Percentiles rank a stretch among this genome's conserved stretches.
Evolutionary conservation across 768 basidiomycete genomes (phyloP).

Genomic region (Mrakia gelida): DNA sequence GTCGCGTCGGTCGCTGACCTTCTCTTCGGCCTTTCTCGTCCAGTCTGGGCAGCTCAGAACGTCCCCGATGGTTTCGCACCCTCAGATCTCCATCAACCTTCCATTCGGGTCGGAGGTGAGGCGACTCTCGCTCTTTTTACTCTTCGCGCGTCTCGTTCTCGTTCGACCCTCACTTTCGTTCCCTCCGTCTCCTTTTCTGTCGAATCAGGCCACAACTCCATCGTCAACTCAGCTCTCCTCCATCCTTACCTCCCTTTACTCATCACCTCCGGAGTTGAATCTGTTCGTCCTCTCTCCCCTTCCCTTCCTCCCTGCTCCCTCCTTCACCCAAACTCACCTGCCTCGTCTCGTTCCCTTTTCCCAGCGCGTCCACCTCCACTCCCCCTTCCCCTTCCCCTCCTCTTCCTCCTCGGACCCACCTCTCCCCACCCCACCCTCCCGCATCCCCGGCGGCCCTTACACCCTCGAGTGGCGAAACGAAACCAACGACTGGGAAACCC

Average conservation of each 20-base stretch:
- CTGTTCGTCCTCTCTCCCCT: background rate
- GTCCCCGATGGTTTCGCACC: background rate
- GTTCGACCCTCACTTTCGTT: background rate
- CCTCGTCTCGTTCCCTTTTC: background rate
- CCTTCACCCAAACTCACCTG: background rate
- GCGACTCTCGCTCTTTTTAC: background rate
- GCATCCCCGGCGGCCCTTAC: constrained; percentile 2
- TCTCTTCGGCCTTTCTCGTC: background rate
- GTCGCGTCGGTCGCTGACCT: background rate
- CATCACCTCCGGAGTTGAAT: constrained; percentile 2
- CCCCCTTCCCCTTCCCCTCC: constrained; percentile 3
- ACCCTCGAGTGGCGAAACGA: background rate
- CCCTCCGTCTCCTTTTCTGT: background rate
- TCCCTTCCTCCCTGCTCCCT: background rate
- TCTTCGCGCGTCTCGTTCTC: background rate
- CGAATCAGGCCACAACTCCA: constrained; percentile 1
- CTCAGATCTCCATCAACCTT: background rate
- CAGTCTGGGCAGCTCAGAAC: background rate
- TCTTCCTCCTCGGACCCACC: background rate
- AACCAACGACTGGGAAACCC: constrained; percentile 3
- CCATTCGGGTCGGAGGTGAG: constrained; percentile 6
- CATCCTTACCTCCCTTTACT: constrained; percentile 11
- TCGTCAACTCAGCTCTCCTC: constrained; percentile 13
- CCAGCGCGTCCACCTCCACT: constrained; percentile 2
- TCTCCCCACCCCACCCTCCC: background rate